A percentile compares a stretch with the other conserved stretches of the same genome.
phyloP scores from a whole-genome alignment of 208 protist genomes.

The Strigomonas culicis region DNA sequence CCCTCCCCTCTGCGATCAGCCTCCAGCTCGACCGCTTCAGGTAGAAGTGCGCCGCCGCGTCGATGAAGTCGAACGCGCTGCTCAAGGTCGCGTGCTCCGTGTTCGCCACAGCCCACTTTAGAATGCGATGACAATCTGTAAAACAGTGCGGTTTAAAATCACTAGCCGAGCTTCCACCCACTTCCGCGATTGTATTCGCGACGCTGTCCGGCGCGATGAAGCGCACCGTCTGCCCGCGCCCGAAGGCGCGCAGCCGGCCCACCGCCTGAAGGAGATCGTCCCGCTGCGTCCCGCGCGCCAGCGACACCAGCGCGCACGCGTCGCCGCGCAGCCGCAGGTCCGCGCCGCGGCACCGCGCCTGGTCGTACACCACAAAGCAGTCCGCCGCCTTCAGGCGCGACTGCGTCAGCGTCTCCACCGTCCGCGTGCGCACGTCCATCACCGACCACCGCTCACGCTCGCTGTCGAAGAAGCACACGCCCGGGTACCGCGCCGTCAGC shows the following conservation, averaged over 20 bases:
- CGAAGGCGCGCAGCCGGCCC: slow-evolving; percentile 4
- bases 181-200: not conserved
- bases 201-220: slow-evolving; percentile 1
- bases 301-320: not conserved
- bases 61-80: not conserved
- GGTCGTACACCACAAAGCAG: slow-evolving; percentile 11
- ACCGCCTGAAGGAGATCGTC: slow-evolving; percentile 10
- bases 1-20: not conserved
- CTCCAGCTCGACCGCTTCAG: not conserved
- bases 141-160: too few species aligned
- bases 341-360: slow-evolving; percentile 13
- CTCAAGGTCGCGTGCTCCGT: not conserved
- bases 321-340: slow-evolving; percentile 4
- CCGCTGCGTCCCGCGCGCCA: not conserved
- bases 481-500: not conserved
- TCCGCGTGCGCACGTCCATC: not conserved
- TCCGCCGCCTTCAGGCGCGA: not conserved
- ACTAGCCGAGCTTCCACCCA: too few species aligned
- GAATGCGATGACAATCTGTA: too few species aligned
- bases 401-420: not conserved
- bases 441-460: not conserved
- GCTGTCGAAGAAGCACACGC: slow-evolving; percentile 12
- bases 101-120: not conserved
- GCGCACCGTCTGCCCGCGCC: not conserved
- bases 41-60: not conserved